Evolutionary conservation across 805 yeast genomes (phyloP).

Genomic region (Metschnikowia drakensbergensis): DNA sequence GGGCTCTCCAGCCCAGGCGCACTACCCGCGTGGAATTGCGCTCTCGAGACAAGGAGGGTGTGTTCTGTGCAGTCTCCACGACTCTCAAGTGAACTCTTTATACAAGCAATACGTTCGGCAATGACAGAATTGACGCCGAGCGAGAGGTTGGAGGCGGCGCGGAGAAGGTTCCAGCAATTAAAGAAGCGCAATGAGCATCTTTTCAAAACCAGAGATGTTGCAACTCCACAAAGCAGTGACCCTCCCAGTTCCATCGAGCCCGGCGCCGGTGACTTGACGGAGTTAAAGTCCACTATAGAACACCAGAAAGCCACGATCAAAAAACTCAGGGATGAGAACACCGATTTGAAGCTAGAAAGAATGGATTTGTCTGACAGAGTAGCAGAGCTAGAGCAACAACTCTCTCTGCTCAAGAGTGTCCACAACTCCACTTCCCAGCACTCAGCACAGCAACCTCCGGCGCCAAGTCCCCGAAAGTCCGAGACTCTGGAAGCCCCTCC

Average conservation of each 20-base stretch:
- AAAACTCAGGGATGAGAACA: conserved; percentile 38
- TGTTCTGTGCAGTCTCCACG: neutral
- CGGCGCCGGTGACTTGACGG: conserved; percentile 3
- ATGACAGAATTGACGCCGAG: conserved; percentile 35
- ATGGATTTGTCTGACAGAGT: conserved; percentile 39
- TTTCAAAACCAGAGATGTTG: neutral
- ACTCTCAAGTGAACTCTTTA: neutral
- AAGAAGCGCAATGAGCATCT: conserved; percentile 37
- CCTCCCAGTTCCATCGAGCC: neutral
- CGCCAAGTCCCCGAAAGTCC: conserved; percentile 26
- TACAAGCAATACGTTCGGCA: neutral
- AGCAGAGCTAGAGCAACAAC: conserved; percentile 25
- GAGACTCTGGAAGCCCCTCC: conserved; percentile 16
- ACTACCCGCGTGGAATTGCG: no score
- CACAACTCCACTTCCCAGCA: conserved; percentile 5
- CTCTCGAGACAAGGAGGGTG: no score
- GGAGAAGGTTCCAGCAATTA: conserved; percentile 68
- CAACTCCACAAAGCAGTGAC: neutral
- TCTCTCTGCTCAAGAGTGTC: conserved; percentile 14
- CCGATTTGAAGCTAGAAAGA: conserved; percentile 36
- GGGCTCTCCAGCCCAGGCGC: no score
- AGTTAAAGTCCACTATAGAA: conserved; percentile 25
- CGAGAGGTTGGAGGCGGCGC: conserved; percentile 69
- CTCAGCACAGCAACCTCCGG: conserved; percentile 29
- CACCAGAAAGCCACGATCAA: conserved; percentile 34